Evolutionary conservation across 768 basidiomycete genomes (phyloP).

Genomic region (Tylopilus felleus): DNA sequence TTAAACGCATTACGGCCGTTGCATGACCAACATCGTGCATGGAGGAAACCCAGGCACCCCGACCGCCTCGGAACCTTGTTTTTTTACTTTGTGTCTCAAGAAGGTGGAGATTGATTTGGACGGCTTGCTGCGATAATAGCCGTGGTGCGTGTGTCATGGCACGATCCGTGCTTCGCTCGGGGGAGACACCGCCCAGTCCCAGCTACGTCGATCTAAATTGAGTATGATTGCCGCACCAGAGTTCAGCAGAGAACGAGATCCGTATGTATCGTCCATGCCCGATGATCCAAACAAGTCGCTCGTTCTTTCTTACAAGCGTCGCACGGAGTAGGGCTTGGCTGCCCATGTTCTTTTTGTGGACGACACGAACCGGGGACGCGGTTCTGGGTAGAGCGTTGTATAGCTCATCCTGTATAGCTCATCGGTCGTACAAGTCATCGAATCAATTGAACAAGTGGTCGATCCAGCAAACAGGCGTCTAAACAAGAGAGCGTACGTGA

Average conservation of each 20-base stretch:
- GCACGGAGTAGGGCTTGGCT: too few relatives aligned
- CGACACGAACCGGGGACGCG: too few relatives aligned
- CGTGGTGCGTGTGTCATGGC: background rate
- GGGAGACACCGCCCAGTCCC: background rate
- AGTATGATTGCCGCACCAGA: background rate
- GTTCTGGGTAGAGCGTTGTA: background rate
- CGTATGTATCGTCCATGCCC: too few relatives aligned
- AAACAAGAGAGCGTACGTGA: constrained; percentile 4
- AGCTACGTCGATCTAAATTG: background rate
- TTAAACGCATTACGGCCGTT: constrained; percentile 22
- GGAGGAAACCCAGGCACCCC: constrained; percentile 21
- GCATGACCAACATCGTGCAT: constrained; percentile 9
- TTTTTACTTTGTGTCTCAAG: background rate
- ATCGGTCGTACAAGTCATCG: background rate
- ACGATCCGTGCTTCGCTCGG: background rate
- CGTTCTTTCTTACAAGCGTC: too few relatives aligned
- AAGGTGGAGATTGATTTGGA: background rate
- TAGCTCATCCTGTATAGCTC: background rate
- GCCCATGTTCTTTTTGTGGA: too few relatives aligned
- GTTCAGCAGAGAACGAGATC: too few relatives aligned
- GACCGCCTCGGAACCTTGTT: constrained; percentile 30
- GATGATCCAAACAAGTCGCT: too few relatives aligned
- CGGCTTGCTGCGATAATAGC: background rate
- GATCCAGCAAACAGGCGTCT: constrained; percentile 5
- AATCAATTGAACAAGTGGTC: constrained; percentile 8